Evolutionary conservation across 805 yeast species (phyloP), one percentile per base, ranked within the genome.

Genomic region (Komagataella ulmi): DNA sequence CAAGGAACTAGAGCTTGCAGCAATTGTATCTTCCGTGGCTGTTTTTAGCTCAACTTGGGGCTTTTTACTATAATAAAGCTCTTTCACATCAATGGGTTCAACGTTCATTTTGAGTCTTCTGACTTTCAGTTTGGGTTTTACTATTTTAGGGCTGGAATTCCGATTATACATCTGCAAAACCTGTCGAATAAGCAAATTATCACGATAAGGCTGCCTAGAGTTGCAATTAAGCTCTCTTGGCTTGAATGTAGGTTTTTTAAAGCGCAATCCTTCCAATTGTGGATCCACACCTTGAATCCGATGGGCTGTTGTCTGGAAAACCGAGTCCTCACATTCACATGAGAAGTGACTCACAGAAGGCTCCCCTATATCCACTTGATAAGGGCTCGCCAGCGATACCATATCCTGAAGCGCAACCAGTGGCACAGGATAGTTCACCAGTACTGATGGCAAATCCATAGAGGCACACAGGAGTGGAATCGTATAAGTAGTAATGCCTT

Each of bases 171-270:
- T n/a, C 17, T 7, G 45, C 50, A 47, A 17, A 57, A 46, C 12
- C 14, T 14, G 12, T 12, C 14, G 14, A 14, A 30, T 30, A 10
- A 30, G 40, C 14, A 14, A 14, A 30, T 8, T 8, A 10, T 30
- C 14, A 30, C 40, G 40, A 5, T 30, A 4, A 30, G 12, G 14
- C 40, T 30, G 40, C 8, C 40, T n/a, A 30, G 18, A 24, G 24
- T 23, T 10, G 44, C 44, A 48, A 46, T 30, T 24, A 44, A 23
- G 18, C 44, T 14, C 10, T 55, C 7, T 10, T 30, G 49, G 12
- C 30, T 54, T 55, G 46, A 58, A 43, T 1, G 62, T 63, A 1
- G 72, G 71, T 49, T 66, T 65, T 47, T 65, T 67, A 58, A 74
- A 74, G n/a, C 54, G 53, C 6, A 66, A 46, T 1, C 44, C 30